Percentiles rank a stretch among this genome's conserved stretches.
These are phyloP conservation scores for Neoboletus subvelutipes DNA, from an alignment of 768 basidiomycete genomes.

Conservation along the genomic window DNA sequence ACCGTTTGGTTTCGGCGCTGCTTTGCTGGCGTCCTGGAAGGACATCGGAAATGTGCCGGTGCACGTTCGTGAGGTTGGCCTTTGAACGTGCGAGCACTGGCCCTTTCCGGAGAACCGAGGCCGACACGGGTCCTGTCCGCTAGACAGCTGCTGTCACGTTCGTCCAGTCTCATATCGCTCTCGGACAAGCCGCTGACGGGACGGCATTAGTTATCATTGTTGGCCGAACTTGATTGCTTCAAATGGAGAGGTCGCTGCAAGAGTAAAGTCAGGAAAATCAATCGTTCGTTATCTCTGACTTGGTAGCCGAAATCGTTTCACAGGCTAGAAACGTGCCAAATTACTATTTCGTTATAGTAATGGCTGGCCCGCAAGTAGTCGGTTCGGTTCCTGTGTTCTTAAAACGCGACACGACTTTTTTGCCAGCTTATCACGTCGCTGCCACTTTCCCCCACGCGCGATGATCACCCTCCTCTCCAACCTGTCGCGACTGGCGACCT, in stretches of 20 bases:
- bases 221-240: not conserved
- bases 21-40: not conserved
- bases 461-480: slow-evolving; percentile 22
- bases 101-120: not conserved
- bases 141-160: slow-evolving; percentile 16
- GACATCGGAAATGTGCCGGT: not conserved
- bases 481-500: slow-evolving; percentile 22
- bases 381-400: slow-evolving; percentile 22
- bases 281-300: slow-evolving; percentile 18
- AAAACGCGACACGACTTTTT: slow-evolving; percentile 18
- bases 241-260: slow-evolving; percentile 9
- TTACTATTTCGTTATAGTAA: slow-evolving; percentile 11
- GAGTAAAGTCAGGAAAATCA: slow-evolving; percentile 7
- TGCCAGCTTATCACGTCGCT: slow-evolving; percentile 22
- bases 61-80: slow-evolving; percentile 12
- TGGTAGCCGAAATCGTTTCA: slow-evolving; percentile 20
- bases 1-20: not conserved
- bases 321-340: slow-evolving; percentile 27
- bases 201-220: not conserved
- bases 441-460: slow-evolving; percentile 13
- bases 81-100: slow-evolving; percentile 13
- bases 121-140: not conserved
- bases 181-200: not conserved
- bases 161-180: slow-evolving; percentile 1
- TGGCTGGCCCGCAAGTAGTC: slow-evolving; percentile 5